Conservation (phyloP, 2,329 filamentous ascomycete species). For the Gaeumannomyces sp. region DNA sequence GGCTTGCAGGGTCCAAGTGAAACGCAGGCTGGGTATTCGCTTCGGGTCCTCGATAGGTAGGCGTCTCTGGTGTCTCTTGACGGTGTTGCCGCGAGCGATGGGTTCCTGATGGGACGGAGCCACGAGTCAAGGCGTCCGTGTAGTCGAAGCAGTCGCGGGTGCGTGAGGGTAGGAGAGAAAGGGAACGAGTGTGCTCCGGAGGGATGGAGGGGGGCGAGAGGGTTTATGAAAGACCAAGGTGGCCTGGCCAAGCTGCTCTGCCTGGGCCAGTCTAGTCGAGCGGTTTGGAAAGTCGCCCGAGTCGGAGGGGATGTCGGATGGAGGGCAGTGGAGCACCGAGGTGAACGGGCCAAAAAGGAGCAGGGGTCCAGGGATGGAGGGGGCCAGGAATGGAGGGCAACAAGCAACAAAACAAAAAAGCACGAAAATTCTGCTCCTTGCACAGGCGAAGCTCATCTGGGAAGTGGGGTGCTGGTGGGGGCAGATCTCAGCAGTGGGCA, state of each 20-base stretch:
- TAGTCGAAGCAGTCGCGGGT: neutral
- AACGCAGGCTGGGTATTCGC: neutral
- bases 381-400: neutral
- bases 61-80: neutral
- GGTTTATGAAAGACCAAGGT: neutral
- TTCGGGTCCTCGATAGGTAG: neutral
- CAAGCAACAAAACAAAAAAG: neutral
- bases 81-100: neutral
- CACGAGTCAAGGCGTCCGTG: neutral
- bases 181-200: neutral
- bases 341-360: neutral
- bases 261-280: slow-evolving; percentile 4
- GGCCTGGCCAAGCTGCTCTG: neutral
- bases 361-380: neutral
- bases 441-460: slow-evolving; percentile 1
- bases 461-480: neutral
- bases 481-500: neutral
- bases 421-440: too few species aligned
- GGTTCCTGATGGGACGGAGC: neutral
- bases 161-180: neutral
- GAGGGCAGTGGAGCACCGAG: neutral
- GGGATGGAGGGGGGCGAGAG: neutral
- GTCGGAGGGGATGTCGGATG: neutral
- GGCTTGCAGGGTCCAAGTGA: neutral
- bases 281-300: neutral